These are phyloP conservation scores for Colletotrichum sp. DNA, from an alignment of 2,329 filamentous ascomycete genomes.

Conservation along the genomic window DNA sequence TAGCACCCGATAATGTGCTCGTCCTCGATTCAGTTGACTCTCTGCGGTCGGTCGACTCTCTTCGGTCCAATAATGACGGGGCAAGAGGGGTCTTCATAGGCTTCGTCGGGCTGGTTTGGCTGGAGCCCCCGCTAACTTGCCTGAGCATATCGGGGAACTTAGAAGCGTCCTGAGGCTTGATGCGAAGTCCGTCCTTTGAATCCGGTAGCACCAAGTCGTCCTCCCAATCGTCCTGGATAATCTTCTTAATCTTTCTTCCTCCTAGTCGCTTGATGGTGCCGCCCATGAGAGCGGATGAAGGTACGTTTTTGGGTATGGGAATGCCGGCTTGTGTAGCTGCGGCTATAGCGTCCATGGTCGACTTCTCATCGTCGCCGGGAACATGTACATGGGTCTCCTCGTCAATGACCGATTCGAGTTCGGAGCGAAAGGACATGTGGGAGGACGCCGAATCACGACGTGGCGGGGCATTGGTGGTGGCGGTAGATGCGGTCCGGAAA, in stretches of 20 bases:
- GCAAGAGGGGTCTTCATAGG: conserved; percentile 35
- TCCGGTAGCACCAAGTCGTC: conserved; percentile 77
- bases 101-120: conserved; percentile 58
- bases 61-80: conserved; percentile 30
- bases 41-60: conserved; percentile 31
- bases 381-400: conserved; percentile 89
- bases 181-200: conserved; percentile 61
- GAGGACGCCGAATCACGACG: conserved; percentile 82
- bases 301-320: conserved; percentile 85
- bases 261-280: conserved; percentile 93
- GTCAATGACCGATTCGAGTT: conserved; percentile 75
- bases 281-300: conserved; percentile 86
- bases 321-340: conserved; percentile 90
- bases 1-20: conserved; percentile 45
- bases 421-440: conserved; percentile 80
- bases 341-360: conserved; percentile 84
- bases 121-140: conserved; percentile 66
- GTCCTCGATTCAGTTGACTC: conserved; percentile 34
- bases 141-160: conserved; percentile 72
- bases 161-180: conserved; percentile 66
- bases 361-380: conserved; percentile 82
- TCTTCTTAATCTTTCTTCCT: conserved; percentile 72
- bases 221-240: conserved; percentile 81
- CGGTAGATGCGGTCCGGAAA: conserved; percentile 57
- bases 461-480: conserved; percentile 50